phyloP scores from a whole-genome alignment of 345 rosid species.

The Eucalyptus sp. region DNA sequence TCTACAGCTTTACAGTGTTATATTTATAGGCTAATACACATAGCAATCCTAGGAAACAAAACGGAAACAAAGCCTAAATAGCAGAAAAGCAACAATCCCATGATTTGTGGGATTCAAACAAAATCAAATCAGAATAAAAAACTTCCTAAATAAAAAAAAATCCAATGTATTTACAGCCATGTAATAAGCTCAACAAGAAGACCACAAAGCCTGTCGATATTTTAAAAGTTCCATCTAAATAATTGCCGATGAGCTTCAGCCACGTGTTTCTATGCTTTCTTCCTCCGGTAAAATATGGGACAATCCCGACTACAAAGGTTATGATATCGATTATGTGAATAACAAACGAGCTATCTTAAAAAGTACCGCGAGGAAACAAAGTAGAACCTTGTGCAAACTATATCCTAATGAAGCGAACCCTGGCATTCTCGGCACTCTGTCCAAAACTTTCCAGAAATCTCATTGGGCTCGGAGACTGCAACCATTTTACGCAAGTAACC shows the following conservation, averaged over 20 bases:
- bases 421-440: slow-evolving; percentile 92
- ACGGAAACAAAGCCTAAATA: no score
- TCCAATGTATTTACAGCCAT: no score
- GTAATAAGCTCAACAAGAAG: no score
- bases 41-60: no score
- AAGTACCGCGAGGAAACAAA: background rate
- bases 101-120: no score
- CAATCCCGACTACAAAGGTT: slow-evolving; percentile 68
- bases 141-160: no score
- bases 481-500: background rate
- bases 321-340: background rate
- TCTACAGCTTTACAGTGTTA: no score
- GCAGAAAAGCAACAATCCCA: no score
- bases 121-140: no score
- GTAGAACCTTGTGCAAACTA: slow-evolving; percentile 79
- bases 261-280: slow-evolving; percentile 92
- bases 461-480: slow-evolving; percentile 72
- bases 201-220: background rate
- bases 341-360: background rate
- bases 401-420: slow-evolving; percentile 98
- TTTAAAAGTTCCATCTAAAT: slow-evolving; percentile 65
- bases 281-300: slow-evolving; percentile 91
- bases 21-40: no score
- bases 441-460: slow-evolving; percentile 79
- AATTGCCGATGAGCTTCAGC: slow-evolving; percentile 67